A percentile compares a stretch with the other conserved stretches of the same genome.
Conservation (phyloP, 345 rosid species). For the Durio zibethinus region DNA sequence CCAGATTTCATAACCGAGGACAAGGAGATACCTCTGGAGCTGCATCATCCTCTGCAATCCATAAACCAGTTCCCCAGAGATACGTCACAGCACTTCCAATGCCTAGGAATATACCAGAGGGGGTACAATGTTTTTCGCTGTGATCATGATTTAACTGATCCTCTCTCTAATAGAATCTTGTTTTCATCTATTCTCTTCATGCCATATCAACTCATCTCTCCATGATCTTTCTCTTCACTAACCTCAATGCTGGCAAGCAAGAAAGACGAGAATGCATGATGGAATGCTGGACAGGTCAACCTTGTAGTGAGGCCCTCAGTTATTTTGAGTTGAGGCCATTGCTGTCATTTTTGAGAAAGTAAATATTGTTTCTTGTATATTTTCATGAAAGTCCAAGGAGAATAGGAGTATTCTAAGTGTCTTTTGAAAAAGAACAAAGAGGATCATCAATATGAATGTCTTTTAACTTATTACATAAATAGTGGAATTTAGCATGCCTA, state of each 20-base stretch:
- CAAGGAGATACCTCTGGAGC: slow-evolving; percentile 39
- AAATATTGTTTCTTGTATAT: slow-evolving; percentile 42
- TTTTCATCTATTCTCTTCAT: slow-evolving; percentile 22
- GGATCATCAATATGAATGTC: slow-evolving; percentile 28
- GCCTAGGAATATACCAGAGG: slow-evolving; percentile 65
- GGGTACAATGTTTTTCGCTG: slow-evolving; percentile 66
- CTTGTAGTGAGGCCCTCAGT: slow-evolving; percentile 19
- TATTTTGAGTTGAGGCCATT: slow-evolving; percentile 20
- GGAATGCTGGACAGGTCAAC: slow-evolving; percentile 24
- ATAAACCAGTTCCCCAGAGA: slow-evolving; percentile 53
- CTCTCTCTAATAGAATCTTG: slow-evolving; percentile 19
- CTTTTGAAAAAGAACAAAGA: slow-evolving; percentile 23
- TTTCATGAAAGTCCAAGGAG: slow-evolving; percentile 35
- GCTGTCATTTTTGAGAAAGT: slow-evolving; percentile 38
- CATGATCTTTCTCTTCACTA: slow-evolving; percentile 12
- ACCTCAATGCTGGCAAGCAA: slow-evolving; percentile 18
- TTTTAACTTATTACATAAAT: slow-evolving; percentile 22
- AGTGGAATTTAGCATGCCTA: slow-evolving; percentile 28
- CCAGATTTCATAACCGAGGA: slow-evolving; percentile 71
- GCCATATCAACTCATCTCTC: slow-evolving; percentile 13
- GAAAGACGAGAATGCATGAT: slow-evolving; percentile 21
- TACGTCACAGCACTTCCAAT: slow-evolving; percentile 55
- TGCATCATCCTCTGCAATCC: slow-evolving; percentile 26
- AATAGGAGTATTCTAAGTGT: slow-evolving; percentile 24
- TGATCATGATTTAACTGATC: slow-evolving; percentile 35